Base-by-base conservation (phyloP, 495 filamentous ascomycete species). In the Peziza echinospora region DNA sequence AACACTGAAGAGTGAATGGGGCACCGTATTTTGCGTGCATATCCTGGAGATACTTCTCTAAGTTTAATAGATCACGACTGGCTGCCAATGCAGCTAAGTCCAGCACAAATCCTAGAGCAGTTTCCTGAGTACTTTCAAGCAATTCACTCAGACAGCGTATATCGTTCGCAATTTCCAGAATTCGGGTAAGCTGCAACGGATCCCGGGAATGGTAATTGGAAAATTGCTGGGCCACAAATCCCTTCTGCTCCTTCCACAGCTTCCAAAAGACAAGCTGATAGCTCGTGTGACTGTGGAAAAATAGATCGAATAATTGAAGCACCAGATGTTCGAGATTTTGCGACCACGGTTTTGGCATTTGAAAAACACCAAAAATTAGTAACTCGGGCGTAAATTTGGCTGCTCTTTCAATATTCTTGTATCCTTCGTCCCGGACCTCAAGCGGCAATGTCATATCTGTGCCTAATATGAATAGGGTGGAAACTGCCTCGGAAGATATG, bases 11-110 rank as follows among this genome's bases (percentile, higher is more conserved):
- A 34, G 55, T 51, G 23, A 60, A 60, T 37, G 56, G 53, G 4
- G 44, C 53, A 25, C 58, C 57, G 30, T 56, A 56, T 47, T 60
- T 59, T 21, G 44, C 50, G 5, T 59, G 47, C 56, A 56, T 56
- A 16, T 60, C 57, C 39, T 76, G 72, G 24, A 79, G 70, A 91
- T 91, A 97, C 46, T 79, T 70, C 34, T 80, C 71, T 19, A 96
- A 63, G 54, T 94, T 80, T 45, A 92, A 75, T 11, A 75, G 67
- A 10, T 76, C 76, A 51, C 80, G 79, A 4, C 81, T 77, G 62
- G 93, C 84, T n/a, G 84, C 85, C 24, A 84, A 69, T 24, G 85
- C 80, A 10, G 83, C 80, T 45, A 99, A 72, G 61, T 99, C 89
- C 41, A 93, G 73, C 9, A 82, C 80, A 55, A 97, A 81, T 0